phyloP scores from a whole-genome alignment of 495 filamentous ascomycete species.

The Friedmanniomyces simplex region DNA sequence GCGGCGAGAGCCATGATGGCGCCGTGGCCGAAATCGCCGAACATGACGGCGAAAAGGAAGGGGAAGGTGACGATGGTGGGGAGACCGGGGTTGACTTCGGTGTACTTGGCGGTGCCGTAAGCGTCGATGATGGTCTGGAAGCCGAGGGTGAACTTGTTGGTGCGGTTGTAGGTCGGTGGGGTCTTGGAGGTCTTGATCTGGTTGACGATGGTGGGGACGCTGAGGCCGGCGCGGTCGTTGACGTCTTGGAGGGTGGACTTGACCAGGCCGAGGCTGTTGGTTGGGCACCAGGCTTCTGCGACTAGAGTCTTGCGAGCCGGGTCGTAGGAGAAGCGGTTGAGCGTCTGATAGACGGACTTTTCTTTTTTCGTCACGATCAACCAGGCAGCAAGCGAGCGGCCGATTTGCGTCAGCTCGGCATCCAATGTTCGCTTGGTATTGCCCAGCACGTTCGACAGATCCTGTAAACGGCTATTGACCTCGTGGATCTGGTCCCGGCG shows the following conservation, averaged over 20 bases:
- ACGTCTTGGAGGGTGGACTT: conserved; percentile 95
- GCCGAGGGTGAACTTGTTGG: conserved; percentile 93
- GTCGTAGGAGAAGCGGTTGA: conserved; percentile 95
- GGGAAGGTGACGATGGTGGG: conserved; percentile 95
- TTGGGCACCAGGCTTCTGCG: conserved; percentile 94
- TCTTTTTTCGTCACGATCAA: conserved; percentile 96
- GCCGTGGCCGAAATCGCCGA: conserved; percentile 92
- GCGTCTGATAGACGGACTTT: conserved; percentile 92
- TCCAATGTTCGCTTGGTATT: conserved; percentile 96
- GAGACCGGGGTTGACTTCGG: conserved; percentile 90
- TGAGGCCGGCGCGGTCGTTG: conserved; percentile 85
- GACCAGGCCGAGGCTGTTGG: conserved; percentile 78
- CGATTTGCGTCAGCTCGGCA: conserved; percentile 86
- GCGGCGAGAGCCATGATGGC: conserved; percentile 72
- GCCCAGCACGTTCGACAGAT: conserved; percentile 78
- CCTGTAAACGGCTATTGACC: conserved; percentile 82
- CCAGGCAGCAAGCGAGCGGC: conserved; percentile 81
- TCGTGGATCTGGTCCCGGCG: conserved; percentile 91
- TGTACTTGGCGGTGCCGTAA: conserved; percentile 93
- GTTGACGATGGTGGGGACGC: conserved; percentile 94
- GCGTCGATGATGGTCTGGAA: conserved; percentile 99
- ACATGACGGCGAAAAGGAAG: conserved; percentile 98
- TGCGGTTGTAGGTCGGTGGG: conserved; percentile 89
- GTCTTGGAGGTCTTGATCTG: conserved; percentile 94
- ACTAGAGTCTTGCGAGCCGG: conserved; percentile 91